Evolutionary conservation across 805 yeast species (phyloP).

Genomic region (Danielia reshetovae): DNA sequence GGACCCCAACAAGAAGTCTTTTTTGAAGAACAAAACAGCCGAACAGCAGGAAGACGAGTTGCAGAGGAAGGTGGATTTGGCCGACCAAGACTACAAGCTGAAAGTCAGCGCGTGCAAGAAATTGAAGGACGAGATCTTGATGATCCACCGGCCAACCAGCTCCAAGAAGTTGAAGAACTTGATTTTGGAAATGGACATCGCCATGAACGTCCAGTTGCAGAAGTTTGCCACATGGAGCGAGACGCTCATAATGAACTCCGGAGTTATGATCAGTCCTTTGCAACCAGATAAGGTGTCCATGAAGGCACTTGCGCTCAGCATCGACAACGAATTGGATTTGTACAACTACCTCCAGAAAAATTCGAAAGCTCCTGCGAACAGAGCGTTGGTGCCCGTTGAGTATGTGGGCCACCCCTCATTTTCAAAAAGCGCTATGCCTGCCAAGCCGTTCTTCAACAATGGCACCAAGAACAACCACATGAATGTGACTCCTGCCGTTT

Average conservation of each 20-base stretch:
- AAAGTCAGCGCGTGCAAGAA: conserved; percentile 71
- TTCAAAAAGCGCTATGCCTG: conserved; percentile 26
- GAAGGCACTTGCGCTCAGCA: conserved; percentile 69
- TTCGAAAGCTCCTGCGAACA: conserved; percentile 34
- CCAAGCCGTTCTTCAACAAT: conserved; percentile 32
- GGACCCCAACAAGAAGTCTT: conserved; percentile 81
- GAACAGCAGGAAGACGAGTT: conserved; percentile 91
- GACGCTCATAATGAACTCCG: conserved; percentile 76
- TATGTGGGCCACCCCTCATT: conserved; percentile 70
- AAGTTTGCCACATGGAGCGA: conserved; percentile 87
- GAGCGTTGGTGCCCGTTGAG: conserved; percentile 59
- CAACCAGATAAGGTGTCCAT: conserved; percentile 56
- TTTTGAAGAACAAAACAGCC: conserved; percentile 73
- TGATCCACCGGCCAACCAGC: conserved; percentile 71
- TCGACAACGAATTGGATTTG: conserved; percentile 81
- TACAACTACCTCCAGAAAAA: conserved; percentile 60
- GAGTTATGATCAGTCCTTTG: conserved; percentile 77
- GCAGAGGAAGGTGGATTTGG: conserved; percentile 69
- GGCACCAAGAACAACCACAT: conserved; percentile 2
- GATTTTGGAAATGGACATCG: conserved; percentile 84
- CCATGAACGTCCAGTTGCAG: conserved; percentile 81
- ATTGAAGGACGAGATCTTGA: conserved; percentile 66
- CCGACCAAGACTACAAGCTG: conserved; percentile 82
- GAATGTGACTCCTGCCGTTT: conserved; percentile 1
- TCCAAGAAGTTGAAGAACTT: conserved; percentile 69